A percentile compares a stretch with the other conserved stretches of the same genome.
phyloP scores from a whole-genome alignment of 805 yeast genomes.

The Saccharomycopsis javanensis region DNA sequence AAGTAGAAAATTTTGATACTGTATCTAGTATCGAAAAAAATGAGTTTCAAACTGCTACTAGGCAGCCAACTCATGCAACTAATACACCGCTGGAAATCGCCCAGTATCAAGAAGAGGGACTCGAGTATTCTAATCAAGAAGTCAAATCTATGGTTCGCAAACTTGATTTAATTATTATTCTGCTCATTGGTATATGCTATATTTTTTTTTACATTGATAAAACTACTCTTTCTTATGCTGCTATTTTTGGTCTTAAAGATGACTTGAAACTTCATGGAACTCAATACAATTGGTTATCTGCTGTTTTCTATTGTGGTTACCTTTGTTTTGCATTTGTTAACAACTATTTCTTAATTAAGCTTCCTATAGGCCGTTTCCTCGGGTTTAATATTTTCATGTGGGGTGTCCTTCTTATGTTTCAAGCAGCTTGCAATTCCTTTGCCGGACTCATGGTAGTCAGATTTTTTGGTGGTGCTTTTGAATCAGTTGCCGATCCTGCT shows the following conservation, averaged over 20 bases:
- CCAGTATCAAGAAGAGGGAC: slow-evolving; percentile 4
- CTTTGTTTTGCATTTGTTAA: slow-evolving; percentile 34
- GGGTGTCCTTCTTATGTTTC: slow-evolving; percentile 29
- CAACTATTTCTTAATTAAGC: slow-evolving; percentile 26
- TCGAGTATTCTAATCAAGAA: slow-evolving; percentile 30
- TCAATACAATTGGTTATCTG: slow-evolving; percentile 32
- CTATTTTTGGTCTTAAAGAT: slow-evolving; percentile 34
- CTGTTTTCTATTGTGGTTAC: slow-evolving; percentile 35
- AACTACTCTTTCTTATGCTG: slow-evolving; percentile 33
- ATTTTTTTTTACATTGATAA: slow-evolving; percentile 36
- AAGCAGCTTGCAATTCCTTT: slow-evolving; percentile 30
- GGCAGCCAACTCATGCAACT: neutral
- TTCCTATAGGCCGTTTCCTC: slow-evolving; percentile 31
- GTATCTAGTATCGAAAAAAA: neutral
- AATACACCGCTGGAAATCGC: slow-evolving; percentile 7
- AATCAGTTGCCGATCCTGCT: slow-evolving; percentile 23
- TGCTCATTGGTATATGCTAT: slow-evolving; percentile 30
- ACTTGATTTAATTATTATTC: slow-evolving; percentile 31
- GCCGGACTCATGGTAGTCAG: slow-evolving; percentile 31
- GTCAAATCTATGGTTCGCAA: slow-evolving; percentile 32
- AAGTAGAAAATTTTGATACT: neutral
- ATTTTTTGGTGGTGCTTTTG: slow-evolving; percentile 25
- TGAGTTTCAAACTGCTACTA: neutral
- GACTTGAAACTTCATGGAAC: slow-evolving; percentile 34
- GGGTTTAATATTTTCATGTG: slow-evolving; percentile 27